phyloP scores from a whole-genome alignment of 1,284 basidiomycete species.

The Schizophyllum amplum region DNA sequence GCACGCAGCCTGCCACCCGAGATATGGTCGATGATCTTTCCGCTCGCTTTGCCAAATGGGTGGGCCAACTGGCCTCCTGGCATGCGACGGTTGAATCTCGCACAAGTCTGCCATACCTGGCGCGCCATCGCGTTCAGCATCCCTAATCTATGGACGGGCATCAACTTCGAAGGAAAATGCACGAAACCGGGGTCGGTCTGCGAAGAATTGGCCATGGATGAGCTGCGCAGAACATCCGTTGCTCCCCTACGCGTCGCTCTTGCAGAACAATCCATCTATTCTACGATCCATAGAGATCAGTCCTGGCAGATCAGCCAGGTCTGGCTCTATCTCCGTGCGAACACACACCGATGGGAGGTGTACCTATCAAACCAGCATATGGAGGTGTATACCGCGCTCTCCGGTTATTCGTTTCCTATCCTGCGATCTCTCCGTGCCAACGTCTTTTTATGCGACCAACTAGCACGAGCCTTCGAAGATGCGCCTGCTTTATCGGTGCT shows the following conservation, averaged over 20 bases:
- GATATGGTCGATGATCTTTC: neutral
- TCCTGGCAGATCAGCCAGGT: no score
- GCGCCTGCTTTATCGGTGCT: neutral
- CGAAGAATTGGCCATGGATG: no score
- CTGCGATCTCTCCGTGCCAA: neutral
- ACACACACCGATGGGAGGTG: neutral
- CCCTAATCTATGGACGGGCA: neutral
- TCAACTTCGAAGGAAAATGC: neutral
- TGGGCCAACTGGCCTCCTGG: neutral
- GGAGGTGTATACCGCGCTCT: neutral
- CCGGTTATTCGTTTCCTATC: neutral
- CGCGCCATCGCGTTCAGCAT: neutral
- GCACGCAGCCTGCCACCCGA: neutral
- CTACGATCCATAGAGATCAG: no score
- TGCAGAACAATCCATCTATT: no score
- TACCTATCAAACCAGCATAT: neutral
- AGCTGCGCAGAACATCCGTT: no score
- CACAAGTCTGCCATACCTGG: neutral
- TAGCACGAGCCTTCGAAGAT: neutral
- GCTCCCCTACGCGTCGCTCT: no score
- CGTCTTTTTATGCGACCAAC: neutral
- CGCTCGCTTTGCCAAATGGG: neutral
- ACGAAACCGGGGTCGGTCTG: no score
- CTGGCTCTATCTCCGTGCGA: no score
- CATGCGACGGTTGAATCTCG: neutral